These are phyloP conservation scores for Stagonosporopsis chrysanthemi DNA, from an alignment of 2,329 filamentous ascomycete genomes.

Conservation along the genomic window DNA sequence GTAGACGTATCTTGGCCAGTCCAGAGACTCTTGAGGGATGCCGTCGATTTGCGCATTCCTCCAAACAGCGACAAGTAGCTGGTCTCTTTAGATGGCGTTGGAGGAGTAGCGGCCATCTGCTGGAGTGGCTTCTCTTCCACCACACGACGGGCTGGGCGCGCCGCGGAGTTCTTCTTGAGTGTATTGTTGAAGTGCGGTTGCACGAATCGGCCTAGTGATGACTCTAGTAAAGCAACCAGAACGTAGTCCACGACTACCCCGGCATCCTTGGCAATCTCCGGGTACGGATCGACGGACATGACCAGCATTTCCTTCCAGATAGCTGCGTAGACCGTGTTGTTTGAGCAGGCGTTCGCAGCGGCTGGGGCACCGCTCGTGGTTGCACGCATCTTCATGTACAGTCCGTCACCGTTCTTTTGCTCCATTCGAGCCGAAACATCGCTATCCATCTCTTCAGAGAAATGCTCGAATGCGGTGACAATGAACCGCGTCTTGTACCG, in stretches of 20 bases:
- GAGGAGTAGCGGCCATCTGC: constrained; percentile 55
- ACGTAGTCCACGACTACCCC: constrained; percentile 86
- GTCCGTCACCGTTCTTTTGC: constrained; percentile 36
- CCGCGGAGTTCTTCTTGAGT: constrained; percentile 52
- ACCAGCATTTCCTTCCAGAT: constrained; percentile 94
- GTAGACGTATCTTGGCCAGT: constrained; percentile 45
- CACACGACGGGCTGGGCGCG: constrained; percentile 52
- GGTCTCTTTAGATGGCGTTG: constrained; percentile 61
- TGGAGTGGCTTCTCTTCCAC: constrained; percentile 48
- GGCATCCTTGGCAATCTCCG: constrained; percentile 87
- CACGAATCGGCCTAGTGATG: constrained; percentile 74
- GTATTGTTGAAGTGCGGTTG: constrained; percentile 79
- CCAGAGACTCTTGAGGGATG: constrained; percentile 69
- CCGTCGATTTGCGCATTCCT: constrained; percentile 67
- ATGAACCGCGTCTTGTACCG: constrained; percentile 93
- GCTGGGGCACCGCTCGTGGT: constrained; percentile 17
- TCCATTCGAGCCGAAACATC: constrained; percentile 27
- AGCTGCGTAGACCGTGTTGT: constrained; percentile 89
- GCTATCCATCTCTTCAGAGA: constrained; percentile 74
- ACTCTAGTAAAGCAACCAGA: constrained; percentile 78
- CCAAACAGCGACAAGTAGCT: constrained; percentile 64
- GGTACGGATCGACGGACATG: constrained; percentile 91
- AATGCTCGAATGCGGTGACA: constrained; percentile 89
- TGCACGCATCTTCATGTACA: constrained; percentile 42
- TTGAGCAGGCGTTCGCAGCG: constrained; percentile 58